These are phyloP conservation scores for Aegilops speltoides DNA, from an alignment of 176 grass and related monocot species.

Conservation along the genomic window DNA sequence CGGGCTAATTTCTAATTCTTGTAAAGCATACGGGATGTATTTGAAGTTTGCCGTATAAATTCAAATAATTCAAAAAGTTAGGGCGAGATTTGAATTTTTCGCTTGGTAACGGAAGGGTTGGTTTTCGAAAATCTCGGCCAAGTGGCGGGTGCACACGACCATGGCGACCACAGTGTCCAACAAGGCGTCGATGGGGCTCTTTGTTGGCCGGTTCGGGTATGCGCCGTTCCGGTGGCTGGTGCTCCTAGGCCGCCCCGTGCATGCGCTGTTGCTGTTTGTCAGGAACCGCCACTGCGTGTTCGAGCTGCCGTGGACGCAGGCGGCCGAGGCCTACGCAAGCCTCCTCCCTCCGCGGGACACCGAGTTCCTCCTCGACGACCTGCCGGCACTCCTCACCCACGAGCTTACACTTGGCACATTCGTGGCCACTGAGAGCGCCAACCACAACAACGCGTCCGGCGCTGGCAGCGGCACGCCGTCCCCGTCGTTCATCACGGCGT, in stretches of 20 bases:
- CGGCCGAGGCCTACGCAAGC: conserved; percentile 35
- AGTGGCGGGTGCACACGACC: conserved; percentile 47
- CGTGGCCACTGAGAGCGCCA: conserved; percentile 30
- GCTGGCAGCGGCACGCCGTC: too few relatives aligned
- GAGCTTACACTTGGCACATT: conserved; percentile 61
- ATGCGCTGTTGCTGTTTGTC: conserved; percentile 35
- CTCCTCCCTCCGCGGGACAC: conserved; percentile 31
- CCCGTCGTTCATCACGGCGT: too few relatives aligned
- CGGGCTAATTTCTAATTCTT: too few relatives aligned
- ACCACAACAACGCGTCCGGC: too few relatives aligned
- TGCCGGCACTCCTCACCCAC: conserved; percentile 57
- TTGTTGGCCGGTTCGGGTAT: conserved; percentile 60
- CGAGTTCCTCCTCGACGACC: conserved; percentile 70
- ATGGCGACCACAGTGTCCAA: conserved; percentile 68
- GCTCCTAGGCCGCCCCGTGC: conserved; percentile 60
- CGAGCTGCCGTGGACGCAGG: conserved; percentile 36
- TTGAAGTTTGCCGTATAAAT: too few relatives aligned
- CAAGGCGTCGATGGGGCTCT: conserved; percentile 64
- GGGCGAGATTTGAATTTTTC: too few relatives aligned
- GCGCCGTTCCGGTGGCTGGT: conserved; percentile 47
- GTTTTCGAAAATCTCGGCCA: too few relatives aligned
- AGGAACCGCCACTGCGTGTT: conserved; percentile 19
- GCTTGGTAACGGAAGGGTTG: too few relatives aligned
- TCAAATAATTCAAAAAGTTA: too few relatives aligned
- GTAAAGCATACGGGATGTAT: too few relatives aligned